These are phyloP conservation scores for Fonsecaea erecta DNA, from an alignment of 2,329 filamentous ascomycete species.

Conservation along the genomic window DNA sequence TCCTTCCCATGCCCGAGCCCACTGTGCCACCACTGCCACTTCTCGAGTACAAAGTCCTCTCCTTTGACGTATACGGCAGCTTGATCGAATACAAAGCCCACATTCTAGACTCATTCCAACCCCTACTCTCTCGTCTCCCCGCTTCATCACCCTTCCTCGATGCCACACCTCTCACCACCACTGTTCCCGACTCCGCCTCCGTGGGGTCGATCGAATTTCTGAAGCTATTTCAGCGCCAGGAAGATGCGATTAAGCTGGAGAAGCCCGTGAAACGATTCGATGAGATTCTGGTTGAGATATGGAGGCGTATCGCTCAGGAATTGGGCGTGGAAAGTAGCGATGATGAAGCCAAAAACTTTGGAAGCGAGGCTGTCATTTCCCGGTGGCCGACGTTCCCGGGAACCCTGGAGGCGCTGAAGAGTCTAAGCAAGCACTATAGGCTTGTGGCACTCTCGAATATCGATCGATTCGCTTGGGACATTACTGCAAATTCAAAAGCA, in stretches of 20 bases:
- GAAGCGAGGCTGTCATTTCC: constrained; percentile 49
- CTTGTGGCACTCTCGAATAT: constrained; percentile 64
- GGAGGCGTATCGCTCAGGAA: constrained; percentile 43
- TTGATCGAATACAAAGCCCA: constrained; percentile 77
- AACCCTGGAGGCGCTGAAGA: constrained; percentile 58
- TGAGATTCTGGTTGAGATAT: constrained; percentile 59
- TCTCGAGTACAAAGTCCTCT: constrained; percentile 53
- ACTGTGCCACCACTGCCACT: constrained; percentile 33
- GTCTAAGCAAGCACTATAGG: constrained; percentile 57
- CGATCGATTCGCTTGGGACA: constrained; percentile 57
- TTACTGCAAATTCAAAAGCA: constrained; percentile 51
- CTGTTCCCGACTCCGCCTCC: constrained; percentile 30
- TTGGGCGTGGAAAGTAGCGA: constrained; percentile 36
- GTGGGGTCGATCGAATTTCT: constrained; percentile 47
- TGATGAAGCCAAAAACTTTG: constrained; percentile 53
- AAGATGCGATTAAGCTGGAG: constrained; percentile 54
- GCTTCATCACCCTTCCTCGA: constrained; percentile 39
- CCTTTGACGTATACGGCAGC: constrained; percentile 81
- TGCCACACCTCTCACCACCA: constrained; percentile 35
- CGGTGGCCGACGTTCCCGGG: constrained; percentile 63
- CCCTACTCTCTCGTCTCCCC: constrained; percentile 40
- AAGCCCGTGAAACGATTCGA: constrained; percentile 66
- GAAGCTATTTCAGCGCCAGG: constrained; percentile 53
- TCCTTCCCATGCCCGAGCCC: constrained; percentile 36
- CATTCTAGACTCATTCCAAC: constrained; percentile 59